Evolutionary conservation across 2,329 filamentous ascomycete species (phyloP).

Genomic region (Dothistroma pini): DNA sequence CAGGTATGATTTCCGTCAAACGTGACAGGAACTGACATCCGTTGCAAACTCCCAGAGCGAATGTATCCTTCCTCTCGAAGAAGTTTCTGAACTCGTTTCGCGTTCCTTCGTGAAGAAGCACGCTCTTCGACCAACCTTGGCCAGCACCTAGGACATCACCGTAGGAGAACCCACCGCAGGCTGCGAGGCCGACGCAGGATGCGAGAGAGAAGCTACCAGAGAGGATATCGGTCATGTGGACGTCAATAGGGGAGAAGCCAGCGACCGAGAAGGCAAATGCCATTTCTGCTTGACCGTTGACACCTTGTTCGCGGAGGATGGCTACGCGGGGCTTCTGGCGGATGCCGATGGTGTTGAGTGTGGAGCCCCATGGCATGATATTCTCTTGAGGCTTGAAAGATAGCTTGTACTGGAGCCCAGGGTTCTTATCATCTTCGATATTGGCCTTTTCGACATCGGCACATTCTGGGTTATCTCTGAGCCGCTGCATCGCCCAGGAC

Average conservation of each 20-base stretch:
- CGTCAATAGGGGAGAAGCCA: conserved; percentile 86
- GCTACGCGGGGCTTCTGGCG: conserved; percentile 71
- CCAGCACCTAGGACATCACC: conserved; percentile 91
- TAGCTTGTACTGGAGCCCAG: conserved; percentile 79
- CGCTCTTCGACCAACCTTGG: conserved; percentile 91
- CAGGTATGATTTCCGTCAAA: conserved; percentile 78
- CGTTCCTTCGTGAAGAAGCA: conserved; percentile 74
- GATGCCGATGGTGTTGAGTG: conserved; percentile 56
- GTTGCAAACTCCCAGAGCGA: conserved; percentile 92
- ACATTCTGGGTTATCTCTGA: conserved; percentile 82
- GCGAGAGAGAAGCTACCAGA: conserved; percentile 73
- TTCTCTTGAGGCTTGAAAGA: conserved; percentile 76
- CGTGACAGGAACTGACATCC: conserved; percentile 93
- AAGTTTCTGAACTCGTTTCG: conserved; percentile 77
- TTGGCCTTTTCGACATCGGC: conserved; percentile 78
- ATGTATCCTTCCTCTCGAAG: conserved; percentile 85
- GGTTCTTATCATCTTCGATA: conserved; percentile 70
- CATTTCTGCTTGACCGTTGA: conserved; percentile 97
- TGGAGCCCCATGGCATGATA: conserved; percentile 64
- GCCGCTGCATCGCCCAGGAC: conserved; percentile 84
- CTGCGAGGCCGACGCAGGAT: conserved; percentile 82
- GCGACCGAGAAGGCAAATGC: conserved; percentile 91
- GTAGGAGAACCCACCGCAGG: conserved; percentile 97
- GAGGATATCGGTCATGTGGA: conserved; percentile 93
- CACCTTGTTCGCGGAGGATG: conserved; percentile 90